Evolutionary conservation across 1,284 basidiomycete genomes (phyloP), one percentile per base, ranked within the genome.

Genomic region (Ustilago xerochloae): DNA sequence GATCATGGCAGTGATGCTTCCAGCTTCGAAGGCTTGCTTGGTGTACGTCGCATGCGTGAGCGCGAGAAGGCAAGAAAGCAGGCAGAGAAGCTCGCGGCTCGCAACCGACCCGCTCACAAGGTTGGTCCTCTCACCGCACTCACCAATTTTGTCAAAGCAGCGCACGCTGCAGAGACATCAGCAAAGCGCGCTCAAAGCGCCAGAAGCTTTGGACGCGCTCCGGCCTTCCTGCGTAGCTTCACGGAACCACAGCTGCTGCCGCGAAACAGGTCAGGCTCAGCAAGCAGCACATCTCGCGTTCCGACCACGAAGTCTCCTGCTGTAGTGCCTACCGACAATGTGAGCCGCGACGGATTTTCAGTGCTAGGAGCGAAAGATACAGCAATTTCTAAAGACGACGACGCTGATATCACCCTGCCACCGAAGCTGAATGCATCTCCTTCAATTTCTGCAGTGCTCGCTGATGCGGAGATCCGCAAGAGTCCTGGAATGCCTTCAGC

Each of bases 131-230:
- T 83, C 10, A 80, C 77, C 1, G 82, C 82, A 0, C 61, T 84
- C 45, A 56, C 63, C 59, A 82, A 84, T 49, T 84, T 84, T 62
- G 80, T 84, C 29, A 77, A 69, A 15, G 81, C 82, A 15, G 82
- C 82, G 4, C 76, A 83, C 47, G 81, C 82, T 3, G 79, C 80
- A 10, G 81, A 83, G 24, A 67, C 47, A 6, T 59, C 57, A 5
- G 60, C 60, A 1, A 66, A 63, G 38, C 54, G 69, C 7, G 53
- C 38, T 8, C 54, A 41, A n/a, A 36, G 38, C 3, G 13, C 13
- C 6, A 43, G 55, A 20, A 63, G 61, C 2, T 33, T 43, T n/a
- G 43, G 38, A 4, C 61, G 30, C 8, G 39, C 69, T 9, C 69
- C 63, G 16, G 33, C 55, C 28, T 62, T 66, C 26, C 29, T 66